Base-by-base conservation (phyloP, 768 basidiomycete species). In the Boletus rufocinnamomeus region DNA sequence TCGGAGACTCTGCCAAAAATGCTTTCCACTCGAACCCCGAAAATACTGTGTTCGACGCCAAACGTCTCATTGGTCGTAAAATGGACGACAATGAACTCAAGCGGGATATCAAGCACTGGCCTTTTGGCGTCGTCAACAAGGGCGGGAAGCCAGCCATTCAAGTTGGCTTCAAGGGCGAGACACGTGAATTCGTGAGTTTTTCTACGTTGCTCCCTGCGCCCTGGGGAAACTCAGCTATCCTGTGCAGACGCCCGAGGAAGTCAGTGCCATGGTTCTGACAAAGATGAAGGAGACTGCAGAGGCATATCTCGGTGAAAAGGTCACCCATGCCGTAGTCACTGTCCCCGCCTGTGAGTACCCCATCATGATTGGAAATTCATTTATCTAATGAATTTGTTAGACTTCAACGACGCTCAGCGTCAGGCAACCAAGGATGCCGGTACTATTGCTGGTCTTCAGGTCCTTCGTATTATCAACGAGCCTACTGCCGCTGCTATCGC, bases 231-330 rank as follows among this genome's bases (percentile, higher is more conserved):
- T 59, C 0, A 64, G 1, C 2, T 25, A 2, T 0, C 4, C 2
- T 13, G 49, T n/a, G 19, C 46, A 94, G 93, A 87, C 92, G 1
- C 91, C 95, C 8, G 95, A 96, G 74, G 94, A 97, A 77, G 86
- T 98, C 66, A 91, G 87, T 44, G 95, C 96, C 57, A 98, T 98
- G 96, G 83, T 98, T 67, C 80, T 98, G 55, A 79, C 75, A 59
- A 98, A 98, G 83, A 98, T 98, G 96, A 98, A 97, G 84, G 96
- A 98, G 81, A 98, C 94, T 28, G 96, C 96, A 57, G 96, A 98
- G 82, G 91, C 95, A 19, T 98, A 96, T 78, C 90, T 98, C 59
- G 95, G 95, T 68, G 84, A 93, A 70, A 90, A 92, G 75, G 95
- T 98, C 72, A 94, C 94, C 59, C 93, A 98, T 75, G 95, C 96